phyloP scores from a whole-genome alignment of 192 early-diverging fungal species.

The Funneliformis geosporum region DNA sequence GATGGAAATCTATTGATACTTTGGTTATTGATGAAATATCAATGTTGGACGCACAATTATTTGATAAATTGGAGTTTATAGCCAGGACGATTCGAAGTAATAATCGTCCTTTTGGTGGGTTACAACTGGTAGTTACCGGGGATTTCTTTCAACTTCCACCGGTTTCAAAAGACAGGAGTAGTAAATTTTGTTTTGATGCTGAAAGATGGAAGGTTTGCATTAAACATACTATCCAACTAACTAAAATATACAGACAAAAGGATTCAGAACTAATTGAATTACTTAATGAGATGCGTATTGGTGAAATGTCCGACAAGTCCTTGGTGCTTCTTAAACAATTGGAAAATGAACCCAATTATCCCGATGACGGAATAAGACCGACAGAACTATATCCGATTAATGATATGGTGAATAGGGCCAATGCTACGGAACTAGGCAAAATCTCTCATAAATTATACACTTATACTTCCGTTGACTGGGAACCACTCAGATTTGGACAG shows the following conservation, averaged over 20 bases:
- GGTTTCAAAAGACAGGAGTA: slow-evolving; percentile 45
- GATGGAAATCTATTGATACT: slow-evolving; percentile 65
- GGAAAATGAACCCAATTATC: slow-evolving; percentile 53
- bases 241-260: slow-evolving; percentile 82
- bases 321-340: slow-evolving; percentile 51
- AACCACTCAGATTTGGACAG: slow-evolving; percentile 21
- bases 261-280: slow-evolving; percentile 75
- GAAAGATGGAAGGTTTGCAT: slow-evolving; percentile 56
- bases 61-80: slow-evolving; percentile 72
- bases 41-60: slow-evolving; percentile 72
- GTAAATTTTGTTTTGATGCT: slow-evolving; percentile 68
- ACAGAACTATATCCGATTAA: slow-evolving; percentile 56
- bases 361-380: slow-evolving; percentile 61
- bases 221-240: slow-evolving; percentile 63
- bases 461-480: slow-evolving; percentile 55
- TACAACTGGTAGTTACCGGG: slow-evolving; percentile 66
- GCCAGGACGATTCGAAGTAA: slow-evolving; percentile 52
- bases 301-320: slow-evolving; percentile 60
- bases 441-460: slow-evolving; percentile 52
- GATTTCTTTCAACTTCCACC: slow-evolving; percentile 86
- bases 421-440: slow-evolving; percentile 52
- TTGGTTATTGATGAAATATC: slow-evolving; percentile 81
- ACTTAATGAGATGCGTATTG: slow-evolving; percentile 85
- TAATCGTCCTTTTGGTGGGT: slow-evolving; percentile 68
- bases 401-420: slow-evolving; percentile 74